Base-by-base conservation (phyloP, 2,329 filamentous ascomycete species). In the Aspergillus hiratsukae region DNA sequence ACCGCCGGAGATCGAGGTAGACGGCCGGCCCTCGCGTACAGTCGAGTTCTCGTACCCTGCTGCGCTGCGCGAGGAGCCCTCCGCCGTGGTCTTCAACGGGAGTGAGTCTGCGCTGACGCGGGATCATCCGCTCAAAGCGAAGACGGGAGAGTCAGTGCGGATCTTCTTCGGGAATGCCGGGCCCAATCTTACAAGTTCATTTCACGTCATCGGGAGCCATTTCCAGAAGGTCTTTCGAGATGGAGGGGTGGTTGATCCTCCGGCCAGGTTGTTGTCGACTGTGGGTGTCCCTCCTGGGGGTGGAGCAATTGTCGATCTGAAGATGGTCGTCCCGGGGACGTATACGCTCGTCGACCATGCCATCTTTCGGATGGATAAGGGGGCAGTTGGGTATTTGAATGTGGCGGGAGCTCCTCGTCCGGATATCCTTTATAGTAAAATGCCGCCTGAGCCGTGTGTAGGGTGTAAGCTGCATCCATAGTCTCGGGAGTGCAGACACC, bases 31-130 rank as follows among this genome's bases (percentile, higher is more conserved):
- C 0, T 69, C 65, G 2, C 54, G 61, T 4, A 60, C 56, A 1
- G 71, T 74, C 6, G 70, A 72, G 40, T 73, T 72, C 51, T 73
- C 70, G 0, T 73, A 72, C 56, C 70, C 70, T 8, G 65, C 67
- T 25, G 70, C 62, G 2, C 60, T 72, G 41, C 68, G 67, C 50
- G 70, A 73, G 54, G 67, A 70, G 29, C 67, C 70, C 4, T 60
- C 63, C 37, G 63, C 66, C 2, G 63, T 73, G 10, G 65, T 70
- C 1, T 72, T 73, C 60, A 73, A 73, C 52, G 70, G 70, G 8
- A 63, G 62, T 49, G 70, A 73, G 53, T 64, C 65, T 0, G 68
- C 70, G 3, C 49, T 71, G 25, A 72, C 69, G n/a, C 41, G 64
- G 10, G 65, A 70, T 35, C 58, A 58, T 4, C 70, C 70, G 2